Conservation (phyloP, 768 basidiomycete species). For the Termitomyces sp. region DNA sequence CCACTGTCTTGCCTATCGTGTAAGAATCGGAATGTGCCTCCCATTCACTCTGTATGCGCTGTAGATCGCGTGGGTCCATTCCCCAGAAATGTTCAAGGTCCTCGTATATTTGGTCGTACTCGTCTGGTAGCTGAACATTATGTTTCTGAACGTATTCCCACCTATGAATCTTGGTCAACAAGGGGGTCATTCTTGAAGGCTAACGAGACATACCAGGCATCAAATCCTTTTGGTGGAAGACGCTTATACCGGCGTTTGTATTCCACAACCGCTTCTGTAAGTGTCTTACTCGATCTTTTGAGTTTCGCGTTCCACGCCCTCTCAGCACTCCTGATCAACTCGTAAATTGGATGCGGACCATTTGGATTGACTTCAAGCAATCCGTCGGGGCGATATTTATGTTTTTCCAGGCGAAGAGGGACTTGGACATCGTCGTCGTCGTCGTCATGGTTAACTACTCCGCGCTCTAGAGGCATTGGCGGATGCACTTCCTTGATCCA, state of each 20-base stretch:
- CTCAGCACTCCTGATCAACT: slow-evolving; percentile 71
- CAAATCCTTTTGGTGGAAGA: slow-evolving; percentile 80
- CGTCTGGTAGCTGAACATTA: slow-evolving; percentile 72
- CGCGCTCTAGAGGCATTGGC: neutral
- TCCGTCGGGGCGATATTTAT: slow-evolving; percentile 32
- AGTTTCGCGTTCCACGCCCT: slow-evolving; percentile 56
- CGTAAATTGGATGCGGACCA: slow-evolving; percentile 69
- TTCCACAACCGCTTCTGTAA: slow-evolving; percentile 71
- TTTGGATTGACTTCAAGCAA: slow-evolving; percentile 34
- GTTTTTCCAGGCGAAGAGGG: slow-evolving; percentile 17
- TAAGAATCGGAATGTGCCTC: slow-evolving; percentile 33
- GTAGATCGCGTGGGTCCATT: slow-evolving; percentile 37
- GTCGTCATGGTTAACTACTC: neutral
- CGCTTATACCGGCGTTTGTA: slow-evolving; percentile 73
- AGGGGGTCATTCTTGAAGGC: neutral
- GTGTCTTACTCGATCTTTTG: slow-evolving; percentile 62
- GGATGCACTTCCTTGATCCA: neutral
- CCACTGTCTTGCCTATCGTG: slow-evolving; percentile 31
- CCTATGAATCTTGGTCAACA: slow-evolving; percentile 17
- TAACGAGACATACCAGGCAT: slow-evolving; percentile 56
- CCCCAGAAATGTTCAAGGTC: slow-evolving; percentile 83
- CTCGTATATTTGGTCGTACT: slow-evolving; percentile 67
- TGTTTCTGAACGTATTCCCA: slow-evolving; percentile 52
- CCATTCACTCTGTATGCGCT: slow-evolving; percentile 28
- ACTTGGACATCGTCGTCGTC: neutral